phyloP scores from a whole-genome alignment of 176 grass and related monocot genomes.

The Ampelocalamus luodianensis region DNA sequence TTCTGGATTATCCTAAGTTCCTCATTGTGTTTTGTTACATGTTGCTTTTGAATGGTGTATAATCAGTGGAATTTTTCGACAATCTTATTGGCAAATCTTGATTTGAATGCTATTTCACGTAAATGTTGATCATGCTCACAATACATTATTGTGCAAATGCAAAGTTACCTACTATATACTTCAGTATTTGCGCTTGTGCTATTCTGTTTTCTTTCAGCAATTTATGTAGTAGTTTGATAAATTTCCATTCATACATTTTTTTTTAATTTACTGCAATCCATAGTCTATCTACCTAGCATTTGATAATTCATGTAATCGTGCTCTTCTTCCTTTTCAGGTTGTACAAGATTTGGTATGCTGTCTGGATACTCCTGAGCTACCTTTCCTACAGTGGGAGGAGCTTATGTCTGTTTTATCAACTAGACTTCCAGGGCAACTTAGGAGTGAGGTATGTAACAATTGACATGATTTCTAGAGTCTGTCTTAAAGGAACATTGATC shows the following conservation, averaged over 20 bases:
- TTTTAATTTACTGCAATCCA: not conserved
- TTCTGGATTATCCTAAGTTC: constrained; percentile 5
- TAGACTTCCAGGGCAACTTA: constrained; percentile 82
- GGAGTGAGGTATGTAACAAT: constrained; percentile 68
- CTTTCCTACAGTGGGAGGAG: constrained; percentile 96
- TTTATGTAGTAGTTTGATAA: constrained; percentile 28
- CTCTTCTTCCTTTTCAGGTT: constrained; percentile 60
- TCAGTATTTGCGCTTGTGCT: not conserved
- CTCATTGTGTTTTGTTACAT: not conserved
- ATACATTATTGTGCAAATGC: not conserved
- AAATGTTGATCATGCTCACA: constrained; percentile 7
- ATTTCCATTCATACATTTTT: constrained; percentile 7
- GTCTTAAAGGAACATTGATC: constrained; percentile 9
- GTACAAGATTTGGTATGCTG: constrained; percentile 78
- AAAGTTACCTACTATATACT: not conserved
- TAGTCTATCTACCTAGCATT: constrained; percentile 3
- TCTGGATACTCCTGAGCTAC: constrained; percentile 81
- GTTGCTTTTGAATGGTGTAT: not conserved
- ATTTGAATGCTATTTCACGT: not conserved
- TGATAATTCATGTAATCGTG: not conserved
- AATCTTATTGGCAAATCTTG: not conserved
- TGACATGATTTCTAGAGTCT: constrained; percentile 25
- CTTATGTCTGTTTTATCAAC: constrained; percentile 98
- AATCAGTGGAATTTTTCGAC: not conserved
- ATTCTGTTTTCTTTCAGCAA: constrained; percentile 11